A percentile compares a stretch with the other conserved stretches of the same genome.
These are phyloP conservation scores for Aurantiochytrium sp. DNA, from an alignment of 108 stramenopile species.

Conservation along the genomic window DNA sequence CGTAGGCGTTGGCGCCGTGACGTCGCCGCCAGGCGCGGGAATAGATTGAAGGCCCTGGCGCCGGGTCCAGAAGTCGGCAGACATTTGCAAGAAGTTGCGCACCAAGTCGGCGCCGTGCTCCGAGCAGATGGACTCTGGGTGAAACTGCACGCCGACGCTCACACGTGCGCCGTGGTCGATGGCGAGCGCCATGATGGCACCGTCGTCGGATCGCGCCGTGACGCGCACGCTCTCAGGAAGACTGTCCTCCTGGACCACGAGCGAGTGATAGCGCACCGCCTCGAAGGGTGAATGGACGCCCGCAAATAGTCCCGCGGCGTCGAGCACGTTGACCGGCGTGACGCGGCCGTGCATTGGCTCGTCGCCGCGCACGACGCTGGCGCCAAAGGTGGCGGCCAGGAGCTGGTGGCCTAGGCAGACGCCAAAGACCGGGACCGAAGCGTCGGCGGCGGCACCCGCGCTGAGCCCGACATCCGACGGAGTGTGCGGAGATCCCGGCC, in stretches of 20 bases:
- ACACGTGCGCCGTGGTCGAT: conserved; percentile 38
- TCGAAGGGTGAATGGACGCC: conserved; percentile 40
- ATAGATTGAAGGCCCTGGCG: background rate
- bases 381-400: conserved; percentile 36
- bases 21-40: too few relatives aligned
- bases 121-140: conserved; percentile 56
- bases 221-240: background rate
- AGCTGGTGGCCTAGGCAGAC: conserved; percentile 58
- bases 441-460: conserved; percentile 29
- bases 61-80: background rate
- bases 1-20: too few relatives aligned
- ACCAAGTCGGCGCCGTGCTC: background rate
- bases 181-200: conserved; percentile 45
- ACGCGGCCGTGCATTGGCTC: conserved; percentile 56
- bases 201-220: conserved; percentile 48
- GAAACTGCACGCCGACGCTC: conserved; percentile 52
- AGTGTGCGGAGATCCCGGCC: conserved; percentile 46
- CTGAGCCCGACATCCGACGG: conserved; percentile 51
- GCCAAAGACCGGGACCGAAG: conserved; percentile 46
- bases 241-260: conserved; percentile 38
- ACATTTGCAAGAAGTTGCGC: conserved; percentile 11
- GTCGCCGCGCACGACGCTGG: conserved; percentile 6
- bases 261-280: conserved; percentile 57
- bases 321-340: conserved; percentile 33
- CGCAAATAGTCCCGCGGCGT: conserved; percentile 35